These are phyloP conservation scores for Lizonia empirigonia DNA, from an alignment of 2,329 filamentous ascomycete species.

Conservation along the genomic window DNA sequence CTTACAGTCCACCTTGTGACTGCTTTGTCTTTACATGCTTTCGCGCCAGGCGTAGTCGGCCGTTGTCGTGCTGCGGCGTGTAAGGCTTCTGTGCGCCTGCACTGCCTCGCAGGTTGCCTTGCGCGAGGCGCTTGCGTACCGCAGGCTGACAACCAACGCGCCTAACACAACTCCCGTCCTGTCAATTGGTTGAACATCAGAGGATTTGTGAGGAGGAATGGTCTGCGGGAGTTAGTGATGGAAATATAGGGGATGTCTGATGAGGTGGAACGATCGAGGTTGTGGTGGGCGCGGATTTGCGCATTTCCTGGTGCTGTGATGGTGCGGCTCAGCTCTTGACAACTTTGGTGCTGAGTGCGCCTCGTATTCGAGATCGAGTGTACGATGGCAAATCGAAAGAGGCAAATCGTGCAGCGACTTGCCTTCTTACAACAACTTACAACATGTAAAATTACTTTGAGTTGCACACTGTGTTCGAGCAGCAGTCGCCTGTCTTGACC, in stretches of 20 bases:
- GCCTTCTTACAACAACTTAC: too few relatives aligned
- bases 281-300: neutral
- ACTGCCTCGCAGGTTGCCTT: conserved; percentile 13
- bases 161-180: neutral
- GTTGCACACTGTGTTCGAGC: too few relatives aligned
- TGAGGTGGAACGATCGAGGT: neutral
- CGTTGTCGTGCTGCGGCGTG: neutral
- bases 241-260: neutral
- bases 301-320: neutral
- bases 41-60: neutral
- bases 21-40: neutral
- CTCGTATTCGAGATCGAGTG: neutral
- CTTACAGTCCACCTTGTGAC: conserved; percentile 2
- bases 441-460: too few relatives aligned
- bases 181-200: neutral
- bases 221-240: neutral
- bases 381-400: too few relatives aligned
- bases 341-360: neutral
- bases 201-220: neutral
- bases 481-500: too few relatives aligned
- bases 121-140: conserved; percentile 3
- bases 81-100: neutral
- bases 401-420: too few relatives aligned
- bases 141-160: conserved; percentile 10
- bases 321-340: neutral